Evolutionary conservation across 2,329 filamentous ascomycete species (phyloP), one percentile per base, ranked within the genome.

Genomic region (Microdochium bolleyi): DNA sequence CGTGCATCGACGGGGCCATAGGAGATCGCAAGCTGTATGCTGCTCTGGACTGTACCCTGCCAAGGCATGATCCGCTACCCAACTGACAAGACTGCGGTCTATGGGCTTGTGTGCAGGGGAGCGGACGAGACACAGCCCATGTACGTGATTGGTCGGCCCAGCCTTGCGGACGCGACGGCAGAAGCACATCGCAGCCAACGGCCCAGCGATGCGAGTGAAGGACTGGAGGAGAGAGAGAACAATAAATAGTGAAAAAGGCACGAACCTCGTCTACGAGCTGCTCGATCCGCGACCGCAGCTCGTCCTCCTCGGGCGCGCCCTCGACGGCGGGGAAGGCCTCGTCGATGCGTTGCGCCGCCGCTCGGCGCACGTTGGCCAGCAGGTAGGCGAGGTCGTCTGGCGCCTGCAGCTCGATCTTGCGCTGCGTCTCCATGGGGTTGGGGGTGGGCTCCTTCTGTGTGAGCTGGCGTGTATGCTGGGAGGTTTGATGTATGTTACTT

Each of bases 381-480:
- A 92, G 79, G 69, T 85, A 88, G 53, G 78, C 71, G 32, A 92
- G 77, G 69, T 92, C 88, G 49, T 86, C 82, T 44, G 83, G 80
- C n/a, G 80, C 79, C 71, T 92, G 88, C 51, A 92, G 82, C 71
- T 92, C 88, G 67, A 92, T 87, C 71, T 84, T 87, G 66, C 88
- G 84, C 69, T 90, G 83, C 58, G 69, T 52, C 44, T 68, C 67
- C 67, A 70, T 70, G 30, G 30, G 55, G 37, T 19, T 27, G n/a
- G 48, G 46, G 46, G 19, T 46, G 22, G 53, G 64, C 57, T 11
- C 64, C 67, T n/a, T n/a, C 51, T 68, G 66, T 32, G 65, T 61
- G 56, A 67, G 51, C 30, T 48, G 41, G 9, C 50, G 38, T 44
- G 25, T 53, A 51, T 56, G n/a, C 13, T 24, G 22, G 24, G 14